Base-by-base conservation (phyloP, 495 filamentous ascomycete genomes). In the Penicillium robsamsonii region DNA sequence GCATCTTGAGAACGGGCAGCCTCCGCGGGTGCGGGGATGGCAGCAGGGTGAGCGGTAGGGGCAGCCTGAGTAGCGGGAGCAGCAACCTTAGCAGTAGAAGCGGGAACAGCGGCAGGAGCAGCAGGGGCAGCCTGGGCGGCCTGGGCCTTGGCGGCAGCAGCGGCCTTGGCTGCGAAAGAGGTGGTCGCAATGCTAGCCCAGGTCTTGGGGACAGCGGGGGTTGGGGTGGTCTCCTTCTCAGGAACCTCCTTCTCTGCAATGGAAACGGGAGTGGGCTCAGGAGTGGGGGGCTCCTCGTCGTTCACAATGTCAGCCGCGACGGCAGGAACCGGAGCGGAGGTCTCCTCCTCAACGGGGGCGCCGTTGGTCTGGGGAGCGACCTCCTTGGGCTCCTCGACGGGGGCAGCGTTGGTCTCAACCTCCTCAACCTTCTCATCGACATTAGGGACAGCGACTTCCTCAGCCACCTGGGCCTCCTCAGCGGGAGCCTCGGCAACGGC, bases 121-220 rank as follows among this genome's bases (percentile, higher is more conserved):
- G 74, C 73, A 31, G 78, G 62, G 29, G 71, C 58, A 29, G 75
- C 69, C 42, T 81, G 43, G 37, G 46, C 49, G 22, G 43, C 59
- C 6, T 50, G 38, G 37, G 57, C 58, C 35, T 73, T 70, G 51
- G 76, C 71, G 24, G 65, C 66, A 17, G 67, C 60, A 12, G 60
- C 51, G 7, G 51, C 56, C 58, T 60, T 60, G 12, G 62, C 62
- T 31, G 67, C 47, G 59, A 79, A 79, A 40, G 50, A 52, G 50
- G 22, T 52, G 5, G 35, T 52, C 11, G 85, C 87, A 57, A 94
- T 84, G 73, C 78, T 94, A 29, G 94, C 94, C 95, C 95, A 97
- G 30, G 90, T 96, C 83, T 92, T 91, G 17, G 89, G 87, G 49
- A 75, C 66, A 56, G 73, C 69, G 47, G 79, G 79, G 12, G 74